Percentiles rank a stretch among this genome's conserved stretches.
phyloP scores from a whole-genome alignment of 495 filamentous ascomycete genomes.

The Daldinia grandis region DNA sequence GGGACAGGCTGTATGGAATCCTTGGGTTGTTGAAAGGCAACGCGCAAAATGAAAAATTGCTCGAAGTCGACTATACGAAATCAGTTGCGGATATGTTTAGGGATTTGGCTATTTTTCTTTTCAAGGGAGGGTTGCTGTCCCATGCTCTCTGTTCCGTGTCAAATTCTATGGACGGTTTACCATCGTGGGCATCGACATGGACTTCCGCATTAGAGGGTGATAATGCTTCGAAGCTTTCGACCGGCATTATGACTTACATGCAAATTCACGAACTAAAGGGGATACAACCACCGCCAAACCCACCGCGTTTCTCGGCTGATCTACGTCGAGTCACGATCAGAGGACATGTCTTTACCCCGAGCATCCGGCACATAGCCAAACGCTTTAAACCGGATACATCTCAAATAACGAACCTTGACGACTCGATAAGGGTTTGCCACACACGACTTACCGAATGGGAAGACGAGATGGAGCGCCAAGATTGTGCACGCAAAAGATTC shows the following conservation, averaged over 20 bases:
- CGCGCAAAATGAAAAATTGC: slow-evolving; percentile 2
- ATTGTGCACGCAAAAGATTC: slow-evolving; percentile 3
- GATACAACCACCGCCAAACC: background rate
- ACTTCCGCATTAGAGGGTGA: background rate
- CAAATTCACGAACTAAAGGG: slow-evolving; percentile 4
- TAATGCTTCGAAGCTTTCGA: slow-evolving; percentile 13
- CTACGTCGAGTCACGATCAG: slow-evolving; percentile 5
- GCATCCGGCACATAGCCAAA: slow-evolving; percentile 8
- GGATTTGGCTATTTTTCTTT: slow-evolving; percentile 15
- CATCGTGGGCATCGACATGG: slow-evolving; percentile 22
- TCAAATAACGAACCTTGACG: background rate
- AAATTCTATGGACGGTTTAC: slow-evolving; percentile 10
- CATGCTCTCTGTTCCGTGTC: slow-evolving; percentile 17
- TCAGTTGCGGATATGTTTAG: slow-evolving; percentile 13
- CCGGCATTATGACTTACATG: slow-evolving; percentile 7
- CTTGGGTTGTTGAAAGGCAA: slow-evolving; percentile 7
- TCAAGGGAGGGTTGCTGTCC: slow-evolving; percentile 13
- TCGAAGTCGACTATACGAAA: slow-evolving; percentile 23
- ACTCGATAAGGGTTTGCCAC: background rate
- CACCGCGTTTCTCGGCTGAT: slow-evolving; percentile 10
- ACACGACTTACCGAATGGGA: slow-evolving; percentile 11
- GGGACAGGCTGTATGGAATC: slow-evolving; percentile 24
- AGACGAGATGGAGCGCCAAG: slow-evolving; percentile 18
- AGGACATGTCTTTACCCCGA: background rate
- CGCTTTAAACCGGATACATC: background rate